phyloP scores from a whole-genome alignment of 1,284 basidiomycete species.

The Takashimella koratensis region DNA sequence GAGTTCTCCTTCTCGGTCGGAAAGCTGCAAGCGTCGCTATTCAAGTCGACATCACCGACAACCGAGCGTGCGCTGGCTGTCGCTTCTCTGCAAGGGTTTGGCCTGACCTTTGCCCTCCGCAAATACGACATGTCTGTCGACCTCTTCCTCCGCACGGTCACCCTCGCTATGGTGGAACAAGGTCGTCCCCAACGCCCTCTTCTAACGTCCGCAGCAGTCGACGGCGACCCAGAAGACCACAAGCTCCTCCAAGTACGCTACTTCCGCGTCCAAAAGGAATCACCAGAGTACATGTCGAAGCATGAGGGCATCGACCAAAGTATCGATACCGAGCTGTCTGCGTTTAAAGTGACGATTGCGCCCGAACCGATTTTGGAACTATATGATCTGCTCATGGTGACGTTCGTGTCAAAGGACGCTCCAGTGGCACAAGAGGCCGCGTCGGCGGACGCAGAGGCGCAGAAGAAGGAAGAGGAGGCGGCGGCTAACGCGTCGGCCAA shows the following conservation, averaged over 20 bases:
- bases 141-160: slow-evolving; percentile 68
- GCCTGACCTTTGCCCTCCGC: slow-evolving; percentile 66
- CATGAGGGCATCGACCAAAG: slow-evolving; percentile 87
- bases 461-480: not conserved
- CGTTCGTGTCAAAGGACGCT: slow-evolving; percentile 67
- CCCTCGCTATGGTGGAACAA: slow-evolving; percentile 60
- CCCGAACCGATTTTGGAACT: slow-evolving; percentile 88
- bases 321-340: slow-evolving; percentile 85
- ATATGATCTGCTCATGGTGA: slow-evolving; percentile 98
- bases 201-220: slow-evolving; percentile 65
- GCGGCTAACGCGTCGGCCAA: slow-evolving; percentile 53
- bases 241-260: slow-evolving; percentile 84
- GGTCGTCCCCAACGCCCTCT: slow-evolving; percentile 62
- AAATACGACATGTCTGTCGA: slow-evolving; percentile 87
- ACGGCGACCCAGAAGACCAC: slow-evolving; percentile 50
- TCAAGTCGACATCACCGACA: slow-evolving; percentile 53
- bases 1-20: slow-evolving; percentile 89
- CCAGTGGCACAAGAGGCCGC: slow-evolving; percentile 14
- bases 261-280: slow-evolving; percentile 71
- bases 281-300: slow-evolving; percentile 77
- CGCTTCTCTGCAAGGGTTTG: slow-evolving; percentile 76
- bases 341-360: slow-evolving; percentile 83
- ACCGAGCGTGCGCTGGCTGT: slow-evolving; percentile 61
- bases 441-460: slow-evolving; percentile 18
- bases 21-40: slow-evolving; percentile 76